Conservation (phyloP, 805 yeast species). For the Candida vartiovaarae region DNA sequence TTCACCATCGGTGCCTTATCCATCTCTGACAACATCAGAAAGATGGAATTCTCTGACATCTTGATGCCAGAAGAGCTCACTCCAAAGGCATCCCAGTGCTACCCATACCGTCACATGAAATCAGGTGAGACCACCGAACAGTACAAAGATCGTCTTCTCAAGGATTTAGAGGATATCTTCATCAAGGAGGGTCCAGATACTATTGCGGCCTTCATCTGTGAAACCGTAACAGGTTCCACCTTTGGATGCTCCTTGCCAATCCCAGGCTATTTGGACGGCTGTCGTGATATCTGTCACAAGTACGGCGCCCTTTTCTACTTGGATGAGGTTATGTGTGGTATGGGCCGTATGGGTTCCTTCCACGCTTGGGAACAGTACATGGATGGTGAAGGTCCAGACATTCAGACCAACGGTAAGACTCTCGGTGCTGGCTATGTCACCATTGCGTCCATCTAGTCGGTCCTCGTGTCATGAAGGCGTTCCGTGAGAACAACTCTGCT, state of each 20-base stretch:
- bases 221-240: conserved; percentile 42
- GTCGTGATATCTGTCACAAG: conserved; percentile 40
- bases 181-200: conserved; percentile 35
- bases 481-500: conserved; percentile 19
- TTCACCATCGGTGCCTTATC: conserved; percentile 41
- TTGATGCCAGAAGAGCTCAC: conserved; percentile 19
- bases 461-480: conserved; percentile 31
- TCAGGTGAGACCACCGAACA: conserved; percentile 31
- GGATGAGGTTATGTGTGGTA: conserved; percentile 53
- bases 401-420: conserved; percentile 41
- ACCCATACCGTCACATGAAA: conserved; percentile 24
- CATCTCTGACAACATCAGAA: conserved; percentile 33
- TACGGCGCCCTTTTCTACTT: conserved; percentile 42
- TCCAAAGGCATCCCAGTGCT: conserved; percentile 22
- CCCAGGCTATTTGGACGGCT: conserved; percentile 40
- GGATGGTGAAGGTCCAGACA: conserved; percentile 37
- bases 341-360: conserved; percentile 43
- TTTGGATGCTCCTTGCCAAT: conserved; percentile 36
- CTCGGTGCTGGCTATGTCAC: conserved; percentile 42
- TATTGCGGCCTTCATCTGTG: conserved; percentile 37
- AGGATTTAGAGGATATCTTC: conserved; percentile 36
- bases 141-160: conserved; percentile 31
- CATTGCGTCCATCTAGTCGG: conserved; percentile 37
- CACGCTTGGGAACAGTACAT: conserved; percentile 38
- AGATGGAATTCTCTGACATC: conserved; percentile 27